Base-by-base conservation (phyloP, 2,329 filamentous ascomycete genomes). In the Calycina herbarum region DNA sequence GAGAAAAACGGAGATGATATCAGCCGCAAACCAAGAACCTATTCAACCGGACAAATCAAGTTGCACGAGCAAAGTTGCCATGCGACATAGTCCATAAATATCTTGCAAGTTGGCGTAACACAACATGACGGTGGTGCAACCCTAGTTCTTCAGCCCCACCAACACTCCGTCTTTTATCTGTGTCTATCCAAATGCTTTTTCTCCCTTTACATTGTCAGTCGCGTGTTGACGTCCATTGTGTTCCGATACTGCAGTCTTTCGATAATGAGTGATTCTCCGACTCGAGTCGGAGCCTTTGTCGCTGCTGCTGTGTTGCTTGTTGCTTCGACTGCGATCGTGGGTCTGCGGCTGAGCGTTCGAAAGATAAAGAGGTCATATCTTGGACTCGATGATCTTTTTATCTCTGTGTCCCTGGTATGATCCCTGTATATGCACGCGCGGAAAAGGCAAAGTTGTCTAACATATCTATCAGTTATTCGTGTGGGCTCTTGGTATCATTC, bases 401-500 rank as follows among this genome's bases (percentile, higher is more conserved):
- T 38, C 17, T 33, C 27, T 27, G 17, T 58, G 11, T 58, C 56
- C n/a, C 15, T 38, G 29, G 56, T 58, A 58, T 33, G 56, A n/a
- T 24, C 56, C 33, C 33, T 38, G 29, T 24, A 20, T 29, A 58
- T 58, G 15, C 48, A 24, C 48, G 13, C 20, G n/a, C 10, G 10
- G n/a, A 8, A 6, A 13, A 24, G 48, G 20, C 20, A 54, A 54
- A 54, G n/a, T 8, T 58, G 27, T 13, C 29, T 11, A 58, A 58
- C 13, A 15, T 58, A 24, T 15, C 56, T 13, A 20, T n/a, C 20
- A 54, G 56, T 15, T 58, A n/a, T 58, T 58, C n/a, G 29, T 58
- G n/a, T 58, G 56, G 56, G 56, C 56, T 58, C 56, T 58, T 17
- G 56, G 29, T 33, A 58, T 58, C n/a, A 58, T 58, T 33, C 33